Evolutionary conservation across 2,329 filamentous ascomycete species (phyloP).

Genomic region (Zymoseptoria tritici): DNA sequence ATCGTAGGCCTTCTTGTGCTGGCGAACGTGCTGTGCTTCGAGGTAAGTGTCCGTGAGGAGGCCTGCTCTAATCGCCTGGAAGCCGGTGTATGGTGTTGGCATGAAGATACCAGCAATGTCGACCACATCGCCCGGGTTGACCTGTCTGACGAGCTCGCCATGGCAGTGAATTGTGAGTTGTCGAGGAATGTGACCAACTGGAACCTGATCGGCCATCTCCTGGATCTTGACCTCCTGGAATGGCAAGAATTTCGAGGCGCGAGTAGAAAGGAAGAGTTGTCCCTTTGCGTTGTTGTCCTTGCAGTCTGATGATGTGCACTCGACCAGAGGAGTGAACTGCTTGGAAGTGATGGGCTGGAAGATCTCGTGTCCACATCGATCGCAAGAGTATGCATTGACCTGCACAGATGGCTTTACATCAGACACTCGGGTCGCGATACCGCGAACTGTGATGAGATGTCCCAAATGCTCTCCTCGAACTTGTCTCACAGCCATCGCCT

Average conservation of each 20-base stretch:
- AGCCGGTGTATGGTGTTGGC: slow-evolving; percentile 96
- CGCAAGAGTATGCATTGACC: slow-evolving; percentile 96
- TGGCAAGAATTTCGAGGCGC: slow-evolving; percentile 91
- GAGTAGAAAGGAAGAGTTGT: slow-evolving; percentile 86
- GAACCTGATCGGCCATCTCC: slow-evolving; percentile 98
- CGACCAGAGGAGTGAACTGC: slow-evolving; percentile 77
- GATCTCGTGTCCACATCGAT: slow-evolving; percentile 91
- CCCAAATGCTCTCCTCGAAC: slow-evolving; percentile 90
- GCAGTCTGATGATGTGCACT: slow-evolving; percentile 88
- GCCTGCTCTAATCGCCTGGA: slow-evolving; percentile 91
- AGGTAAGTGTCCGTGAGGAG: slow-evolving; percentile 96
- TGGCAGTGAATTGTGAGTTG: slow-evolving; percentile 85
- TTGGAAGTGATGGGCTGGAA: slow-evolving; percentile 93
- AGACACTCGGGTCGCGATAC: slow-evolving; percentile 89
- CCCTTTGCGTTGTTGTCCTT: slow-evolving; percentile 85
- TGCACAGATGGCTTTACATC: slow-evolving; percentile 97
- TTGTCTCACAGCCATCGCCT: slow-evolving; percentile 80
- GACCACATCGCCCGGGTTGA: slow-evolving; percentile 90
- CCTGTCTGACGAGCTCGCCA: slow-evolving; percentile 73
- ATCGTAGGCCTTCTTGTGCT: slow-evolving; percentile 98
- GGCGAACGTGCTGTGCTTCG: slow-evolving; percentile 84
- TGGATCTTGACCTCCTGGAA: slow-evolving; percentile 99
- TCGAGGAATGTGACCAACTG: slow-evolving; percentile 92
- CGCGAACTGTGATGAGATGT: slow-evolving; percentile 84
- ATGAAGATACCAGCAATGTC: slow-evolving; percentile 94